Base-by-base conservation (phyloP, 108 stramenopile genomes). In the Stephanodiscus minutulus region DNA sequence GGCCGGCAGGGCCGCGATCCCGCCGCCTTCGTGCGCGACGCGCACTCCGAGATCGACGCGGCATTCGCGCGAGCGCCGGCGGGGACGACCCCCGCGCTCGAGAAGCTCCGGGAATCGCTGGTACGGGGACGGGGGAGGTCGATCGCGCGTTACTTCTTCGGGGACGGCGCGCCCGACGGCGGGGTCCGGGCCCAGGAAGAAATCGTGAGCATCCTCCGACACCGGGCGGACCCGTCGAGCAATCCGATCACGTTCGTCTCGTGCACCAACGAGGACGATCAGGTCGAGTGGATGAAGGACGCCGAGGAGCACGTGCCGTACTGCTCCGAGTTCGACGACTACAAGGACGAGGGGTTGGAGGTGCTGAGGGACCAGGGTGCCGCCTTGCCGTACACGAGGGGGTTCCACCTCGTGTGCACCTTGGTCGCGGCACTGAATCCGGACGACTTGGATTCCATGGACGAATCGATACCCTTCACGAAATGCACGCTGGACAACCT, bases 151-250 rank as follows among this genome's bases (percentile, higher is more conserved):
- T 85, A 76, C 35, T 79, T 85, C 44, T 80, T 85, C 36, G 81
- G 85, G 28, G 85, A 85, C 50, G 85, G 85, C 72, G 21, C 56
- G 0, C 85, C 85, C 36, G 82, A 85, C 57, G 85, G 85, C 7
- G 85, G 85, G 13, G 44, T 53, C 10, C 21, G n/a, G 7, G 85
- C 85, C 15, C 61, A 75, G 13, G 31, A 76, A 60, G 74, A 82
- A 29, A 83, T 85, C 66, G 49, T 59, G 28, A 48, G 55, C 5
- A 66, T 82, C 12, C 36, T 85, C 7, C 70, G 39, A 44, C 50
- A 79, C 61, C 77, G 85, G 0, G 61, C 53, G 44, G 64, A 79
- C 41, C 85, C 85, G 1, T 49, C 56, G 0, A 48, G 55, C 8
- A 85, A 83, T 64, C 84, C 82, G 9, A 46, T 85, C 10, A 85